phyloP scores from a whole-genome alignment of 139 green algal species.

The Picochlorum costavermella region DNA sequence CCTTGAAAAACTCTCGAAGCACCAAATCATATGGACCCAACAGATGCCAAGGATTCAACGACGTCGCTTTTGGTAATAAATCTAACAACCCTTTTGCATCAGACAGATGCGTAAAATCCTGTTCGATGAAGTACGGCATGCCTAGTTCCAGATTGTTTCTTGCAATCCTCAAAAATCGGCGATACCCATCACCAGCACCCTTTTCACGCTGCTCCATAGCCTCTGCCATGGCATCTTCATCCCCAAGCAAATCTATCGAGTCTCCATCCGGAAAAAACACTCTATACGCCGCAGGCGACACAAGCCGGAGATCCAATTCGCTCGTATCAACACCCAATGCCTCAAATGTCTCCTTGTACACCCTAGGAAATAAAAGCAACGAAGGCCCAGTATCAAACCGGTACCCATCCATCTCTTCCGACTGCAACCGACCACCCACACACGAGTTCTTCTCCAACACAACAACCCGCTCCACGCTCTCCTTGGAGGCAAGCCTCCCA shows the following conservation, averaged over 20 bases:
- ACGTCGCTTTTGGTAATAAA: conserved; percentile 52
- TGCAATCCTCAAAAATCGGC: conserved; percentile 41
- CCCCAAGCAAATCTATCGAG: conserved; percentile 67
- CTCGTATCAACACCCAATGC: conserved; percentile 47
- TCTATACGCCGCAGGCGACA: conserved; percentile 62
- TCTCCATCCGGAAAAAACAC: conserved; percentile 51
- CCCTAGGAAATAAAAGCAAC: conserved; percentile 67
- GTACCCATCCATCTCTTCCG: conserved; percentile 30
- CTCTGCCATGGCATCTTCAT: conserved; percentile 57
- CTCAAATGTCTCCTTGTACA: conserved; percentile 55
- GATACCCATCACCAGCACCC: conserved; percentile 49
- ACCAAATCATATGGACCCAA: conserved; percentile 52
- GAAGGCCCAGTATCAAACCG: conserved; percentile 72
- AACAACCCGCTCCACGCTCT: conserved; percentile 34
- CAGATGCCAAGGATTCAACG: conserved; percentile 52
- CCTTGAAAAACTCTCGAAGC: conserved; percentile 57
- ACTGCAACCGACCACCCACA: conserved; percentile 41
- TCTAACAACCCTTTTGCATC: conserved; percentile 37
- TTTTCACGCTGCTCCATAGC: conserved; percentile 68
- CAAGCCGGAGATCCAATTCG: conserved; percentile 24
- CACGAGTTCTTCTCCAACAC: conserved; percentile 52
- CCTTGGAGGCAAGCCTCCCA: conserved; percentile 30
- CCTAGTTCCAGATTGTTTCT: conserved; percentile 43
- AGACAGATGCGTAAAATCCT: conserved; percentile 43
- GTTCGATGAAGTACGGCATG: conserved; percentile 63